Base-by-base conservation (phyloP, 768 basidiomycete genomes). In the Psilocybe tampanensis region DNA sequence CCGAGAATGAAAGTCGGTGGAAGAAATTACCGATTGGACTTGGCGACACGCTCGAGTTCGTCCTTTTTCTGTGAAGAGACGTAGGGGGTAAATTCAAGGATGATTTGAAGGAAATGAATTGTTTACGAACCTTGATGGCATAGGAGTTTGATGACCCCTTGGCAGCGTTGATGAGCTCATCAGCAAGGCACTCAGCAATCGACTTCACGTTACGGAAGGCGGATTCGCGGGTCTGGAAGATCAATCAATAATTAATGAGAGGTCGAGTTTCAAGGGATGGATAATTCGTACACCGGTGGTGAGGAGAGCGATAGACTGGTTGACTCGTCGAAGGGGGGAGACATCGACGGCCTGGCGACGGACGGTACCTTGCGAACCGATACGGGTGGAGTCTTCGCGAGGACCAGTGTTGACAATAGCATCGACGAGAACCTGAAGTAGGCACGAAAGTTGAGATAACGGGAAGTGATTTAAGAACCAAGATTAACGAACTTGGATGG, bases 191-290 rank as follows among this genome's bases (percentile, higher is more conserved):
- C 80, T 98, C 96, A 59, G 97, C 95, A 67, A 99, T 90, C 59
- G 95, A 97, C 79, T 99, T 99, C 69, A 98, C 93, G 80, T 99
- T 99, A 78, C 97, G 94, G 94, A 99, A 99, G 52, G 97, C 95
- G 44, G 96, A 98, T 79, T 99, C 97, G 72, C 97, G 97, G 62
- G 96, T 97, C 94, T 97, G 65, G 6, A n/a, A n/a, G 36, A 39
- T 45, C 33, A 29, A 12, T 33, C 26, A 50, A 62, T 44, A 26
- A 29, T n/a, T 17, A 45, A 22, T 24, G 17, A 26, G 13, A 17
- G 29, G 29, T 29, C 19, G 47, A 43, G 33, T 29, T 33, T 11
- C 9, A 36, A 6, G 32, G 43, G 18, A 49, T 15, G n/a, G 17
- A 54, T 23, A 6, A 12, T 12, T 79, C 94, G 67, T 83, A 97